phyloP scores from a whole-genome alignment of 768 basidiomycete genomes.

The Basidioascus undulatus region DNA sequence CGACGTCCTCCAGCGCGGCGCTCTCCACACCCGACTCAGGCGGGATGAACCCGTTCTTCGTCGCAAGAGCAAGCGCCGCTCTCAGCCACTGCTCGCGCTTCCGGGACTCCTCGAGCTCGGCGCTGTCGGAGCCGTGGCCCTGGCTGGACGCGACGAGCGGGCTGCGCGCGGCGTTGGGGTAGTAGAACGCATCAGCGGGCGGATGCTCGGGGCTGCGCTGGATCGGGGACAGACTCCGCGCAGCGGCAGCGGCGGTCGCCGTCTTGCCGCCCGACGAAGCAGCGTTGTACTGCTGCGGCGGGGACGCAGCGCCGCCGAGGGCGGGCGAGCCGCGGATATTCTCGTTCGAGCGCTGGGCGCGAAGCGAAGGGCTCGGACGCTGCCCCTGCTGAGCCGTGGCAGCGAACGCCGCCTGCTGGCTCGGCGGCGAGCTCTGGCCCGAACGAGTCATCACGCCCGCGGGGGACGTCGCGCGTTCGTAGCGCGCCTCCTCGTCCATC shows the following conservation, averaged over 20 bases:
- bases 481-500: conserved; percentile 1
- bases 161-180: conserved; percentile 6
- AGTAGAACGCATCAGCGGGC: conserved; percentile 39
- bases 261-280: too few species aligned
- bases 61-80: conserved; percentile 48
- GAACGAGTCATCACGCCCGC: not conserved
- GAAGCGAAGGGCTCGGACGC: not conserved
- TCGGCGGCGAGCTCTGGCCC: not conserved
- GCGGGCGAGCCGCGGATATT: not conserved
- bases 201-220: conserved; percentile 29
- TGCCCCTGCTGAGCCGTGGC: not conserved
- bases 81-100: conserved; percentile 68
- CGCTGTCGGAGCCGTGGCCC: conserved; percentile 4
- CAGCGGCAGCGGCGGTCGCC: too few species aligned
- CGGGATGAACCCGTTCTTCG: conserved; percentile 47
- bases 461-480: conserved; percentile 4
- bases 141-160: conserved; percentile 25
- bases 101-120: conserved; percentile 48
- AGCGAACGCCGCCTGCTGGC: not conserved
- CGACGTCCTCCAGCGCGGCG: conserved; percentile 25
- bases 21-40: not conserved
- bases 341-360: not conserved
- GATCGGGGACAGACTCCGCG: conserved; percentile 34
- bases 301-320: not conserved
- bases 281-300: not conserved